phyloP scores from a whole-genome alignment of 2,329 filamentous ascomycete genomes.

The Epichloe typhina region DNA sequence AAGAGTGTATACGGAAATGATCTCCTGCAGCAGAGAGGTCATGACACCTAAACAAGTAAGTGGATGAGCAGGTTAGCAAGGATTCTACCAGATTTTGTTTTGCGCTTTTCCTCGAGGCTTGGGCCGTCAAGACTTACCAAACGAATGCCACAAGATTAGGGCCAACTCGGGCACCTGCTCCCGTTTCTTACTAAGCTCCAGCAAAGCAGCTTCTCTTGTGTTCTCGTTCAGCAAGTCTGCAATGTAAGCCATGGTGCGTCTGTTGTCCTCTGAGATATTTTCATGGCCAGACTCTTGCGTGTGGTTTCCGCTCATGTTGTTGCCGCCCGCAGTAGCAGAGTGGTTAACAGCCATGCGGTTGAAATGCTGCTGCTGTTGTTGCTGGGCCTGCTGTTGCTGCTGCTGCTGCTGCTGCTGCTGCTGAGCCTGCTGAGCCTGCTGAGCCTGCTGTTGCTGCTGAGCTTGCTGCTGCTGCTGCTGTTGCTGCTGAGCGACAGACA shows the following conservation, averaged over 20 bases:
- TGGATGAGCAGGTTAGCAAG: neutral
- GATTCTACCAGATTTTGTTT: neutral
- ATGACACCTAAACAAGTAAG: slow-evolving; percentile 59
- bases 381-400: slow-evolving; percentile 24
- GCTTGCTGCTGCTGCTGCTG: slow-evolving; percentile 24
- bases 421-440: slow-evolving; percentile 37
- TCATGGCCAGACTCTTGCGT: slow-evolving; percentile 46
- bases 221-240: slow-evolving; percentile 79
- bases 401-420: slow-evolving; percentile 22
- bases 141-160: slow-evolving; percentile 95
- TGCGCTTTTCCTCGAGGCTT: neutral
- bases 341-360: slow-evolving; percentile 58
- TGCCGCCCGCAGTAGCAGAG: slow-evolving; percentile 34
- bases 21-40: slow-evolving; percentile 94
- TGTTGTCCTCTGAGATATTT: slow-evolving; percentile 75
- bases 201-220: slow-evolving; percentile 76
- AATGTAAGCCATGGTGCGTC: slow-evolving; percentile 84
- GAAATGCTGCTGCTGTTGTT: slow-evolving; percentile 52
- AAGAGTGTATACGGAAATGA: slow-evolving; percentile 95
- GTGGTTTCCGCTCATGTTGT: slow-evolving; percentile 31
- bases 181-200: slow-evolving; percentile 96
- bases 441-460: too few species aligned
- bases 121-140: slow-evolving; percentile 48
- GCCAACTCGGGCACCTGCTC: slow-evolving; percentile 96
- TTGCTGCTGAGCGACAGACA: slow-evolving; percentile 38